A percentile compares a stretch with the other conserved stretches of the same genome.
Evolutionary conservation across 139 green algal genomes (phyloP).

Genomic region (Chlorella sp.): DNA sequence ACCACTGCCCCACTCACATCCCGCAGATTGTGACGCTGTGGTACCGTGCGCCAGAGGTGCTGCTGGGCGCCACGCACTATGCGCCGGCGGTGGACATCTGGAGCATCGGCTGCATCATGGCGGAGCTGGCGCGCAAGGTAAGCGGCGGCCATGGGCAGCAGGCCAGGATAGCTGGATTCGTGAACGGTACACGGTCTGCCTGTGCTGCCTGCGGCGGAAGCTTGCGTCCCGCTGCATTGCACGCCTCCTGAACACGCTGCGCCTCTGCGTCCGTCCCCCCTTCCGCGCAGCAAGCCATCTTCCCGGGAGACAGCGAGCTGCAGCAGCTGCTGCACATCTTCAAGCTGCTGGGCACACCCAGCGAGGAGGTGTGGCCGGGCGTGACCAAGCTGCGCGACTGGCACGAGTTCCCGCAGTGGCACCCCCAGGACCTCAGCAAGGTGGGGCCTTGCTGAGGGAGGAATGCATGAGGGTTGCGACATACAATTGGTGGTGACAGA

Average conservation of each 20-base stretch:
- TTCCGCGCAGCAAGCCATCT: slow-evolving; percentile 74
- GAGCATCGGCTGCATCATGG: slow-evolving; percentile 98
- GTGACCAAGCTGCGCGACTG: slow-evolving; percentile 85
- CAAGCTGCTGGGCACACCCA: slow-evolving; percentile 89
- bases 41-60: slow-evolving; percentile 98
- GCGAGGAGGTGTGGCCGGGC: slow-evolving; percentile 80
- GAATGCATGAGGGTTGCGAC: no score
- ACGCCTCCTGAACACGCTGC: no score
- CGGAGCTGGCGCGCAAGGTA: slow-evolving; percentile 78
- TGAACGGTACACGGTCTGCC: no score
- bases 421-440: slow-evolving; percentile 64
- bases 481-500: no score
- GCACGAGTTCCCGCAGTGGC: slow-evolving; percentile 88
- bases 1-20: not conserved
- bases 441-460: no score
- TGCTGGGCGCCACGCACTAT: slow-evolving; percentile 97
- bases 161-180: not conserved
- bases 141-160: not conserved
- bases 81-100: slow-evolving; percentile 98
- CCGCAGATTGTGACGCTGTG: slow-evolving; percentile 96
- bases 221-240: no score
- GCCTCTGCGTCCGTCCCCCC: not conserved
- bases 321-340: slow-evolving; percentile 94
- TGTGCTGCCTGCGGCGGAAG: no score
- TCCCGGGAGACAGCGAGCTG: slow-evolving; percentile 89